Base-by-base conservation (phyloP, 2,329 filamentous ascomycete genomes). In the Alternaria novae-zelandiae region DNA sequence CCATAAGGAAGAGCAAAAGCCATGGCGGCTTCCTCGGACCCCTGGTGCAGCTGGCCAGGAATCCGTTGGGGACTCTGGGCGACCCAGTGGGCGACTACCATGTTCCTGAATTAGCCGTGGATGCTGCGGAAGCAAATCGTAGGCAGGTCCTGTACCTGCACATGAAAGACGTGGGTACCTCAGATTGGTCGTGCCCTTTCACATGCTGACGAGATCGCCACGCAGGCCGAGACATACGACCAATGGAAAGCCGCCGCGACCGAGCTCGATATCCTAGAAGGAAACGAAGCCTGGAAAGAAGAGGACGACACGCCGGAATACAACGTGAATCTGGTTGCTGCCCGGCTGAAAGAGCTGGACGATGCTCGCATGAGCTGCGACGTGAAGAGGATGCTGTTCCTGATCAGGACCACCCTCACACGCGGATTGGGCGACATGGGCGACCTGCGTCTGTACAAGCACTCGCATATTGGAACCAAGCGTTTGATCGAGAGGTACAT, bases 401-500 rank as follows among this genome's bases (percentile, higher is more conserved):
- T 96, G 41, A 85, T 97, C 41, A 89, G 94, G 26, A 97, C 93
- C 1, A 86, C 91, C 2, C 81, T 97, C 53, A 93, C 90, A 43
- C 89, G 94, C 47, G 90, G 94, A 71, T 83, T 97, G 10, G 94
- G 93, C 8, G 91, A 91, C 55, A 97, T 97, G 91, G 93, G 92
- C 65, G 91, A 94, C 73, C 86, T 91, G 45, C 87, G 89, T 56
- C 85, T 97, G 2, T 97, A 97, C 81, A 90, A 90, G 59, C 92
- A 96, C 76, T 92, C 91, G 0, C 90, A 96, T 74, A 87, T 93
- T 13, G 95, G 94, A 6, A 97, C 94, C 9, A 97, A 97, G 81
- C 85, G 87, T 63, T 81, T 97, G 67, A 95, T 97, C 65, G 94
- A 97, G 80, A 86, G 88, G 32, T 97, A 97, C 73, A 94, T 97